Percentiles rank a stretch among this genome's conserved stretches.
Evolutionary conservation across 2,329 filamentous ascomycete genomes (phyloP).

Genomic region (Colletotrichum gloeosporioides): DNA sequence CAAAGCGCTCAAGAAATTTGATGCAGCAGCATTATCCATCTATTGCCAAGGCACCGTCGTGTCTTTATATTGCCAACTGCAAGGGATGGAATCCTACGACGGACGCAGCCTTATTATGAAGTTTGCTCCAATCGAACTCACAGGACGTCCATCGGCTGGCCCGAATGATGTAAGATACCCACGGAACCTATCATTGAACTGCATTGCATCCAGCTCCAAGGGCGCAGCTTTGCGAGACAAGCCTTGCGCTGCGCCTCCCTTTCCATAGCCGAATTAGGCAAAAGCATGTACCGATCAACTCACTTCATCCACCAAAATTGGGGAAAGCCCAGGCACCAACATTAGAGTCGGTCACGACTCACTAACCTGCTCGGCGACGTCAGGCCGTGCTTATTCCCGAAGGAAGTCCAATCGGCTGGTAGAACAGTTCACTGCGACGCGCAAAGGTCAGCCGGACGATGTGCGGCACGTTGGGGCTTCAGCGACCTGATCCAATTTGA

Average conservation of each 20-base stretch:
- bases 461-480: not conserved
- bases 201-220: not conserved
- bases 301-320: not conserved
- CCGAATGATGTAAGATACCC: not conserved
- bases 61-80: not conserved
- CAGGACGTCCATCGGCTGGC: not conserved
- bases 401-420: not conserved
- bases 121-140: not conserved
- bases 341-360: not conserved
- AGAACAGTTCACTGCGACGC: not conserved
- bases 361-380: not conserved
- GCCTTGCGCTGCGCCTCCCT: not conserved
- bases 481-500: not conserved
- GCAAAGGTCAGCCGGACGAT: not conserved
- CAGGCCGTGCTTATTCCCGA: not conserved
- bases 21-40: not conserved
- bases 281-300: not conserved
- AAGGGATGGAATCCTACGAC: not conserved
- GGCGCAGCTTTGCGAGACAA: not conserved
- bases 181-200: not conserved
- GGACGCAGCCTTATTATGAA: not conserved
- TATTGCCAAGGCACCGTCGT: not conserved
- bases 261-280: not conserved
- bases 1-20: not conserved
- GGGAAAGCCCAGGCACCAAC: not conserved